These are phyloP conservation scores for Magnusiomyces suaveolens DNA, from an alignment of 1,139 yeast genomes.

Conservation along the genomic window DNA sequence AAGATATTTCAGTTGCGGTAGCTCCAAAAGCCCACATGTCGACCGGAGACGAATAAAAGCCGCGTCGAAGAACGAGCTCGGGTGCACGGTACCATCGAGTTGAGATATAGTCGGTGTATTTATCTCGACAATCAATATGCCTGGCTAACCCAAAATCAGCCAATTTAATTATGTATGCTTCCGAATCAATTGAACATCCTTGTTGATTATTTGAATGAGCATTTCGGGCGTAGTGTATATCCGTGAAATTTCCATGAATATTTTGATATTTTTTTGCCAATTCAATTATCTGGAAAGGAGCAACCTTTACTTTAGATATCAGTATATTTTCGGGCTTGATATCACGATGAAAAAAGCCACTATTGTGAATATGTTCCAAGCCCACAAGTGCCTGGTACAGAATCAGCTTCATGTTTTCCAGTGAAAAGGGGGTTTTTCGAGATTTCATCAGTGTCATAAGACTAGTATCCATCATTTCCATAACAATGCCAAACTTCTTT, in stretches of 20 bases:
- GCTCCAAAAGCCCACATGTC: conserved; percentile 95
- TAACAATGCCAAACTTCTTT: conserved; percentile 62
- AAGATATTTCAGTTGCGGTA: conserved; percentile 73
- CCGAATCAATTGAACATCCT: conserved; percentile 33
- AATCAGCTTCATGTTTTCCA: conserved; percentile 53
- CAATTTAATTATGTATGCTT: conserved; percentile 53
- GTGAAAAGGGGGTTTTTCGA: conserved; percentile 46
- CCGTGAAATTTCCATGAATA: no score
- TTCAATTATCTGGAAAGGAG: conserved; percentile 6
- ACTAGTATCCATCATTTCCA: conserved; percentile 84
- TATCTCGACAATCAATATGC: conserved; percentile 42
- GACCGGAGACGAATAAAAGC: conserved; percentile 59
- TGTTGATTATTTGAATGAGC: background rate
- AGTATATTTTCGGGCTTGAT: conserved; percentile 87
- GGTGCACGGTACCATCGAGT: conserved; percentile 97
- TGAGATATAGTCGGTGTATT: conserved; percentile 67
- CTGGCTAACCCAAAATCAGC: conserved; percentile 92
- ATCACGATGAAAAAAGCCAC: conserved; percentile 78
- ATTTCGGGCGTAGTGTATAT: no score
- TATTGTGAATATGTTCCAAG: conserved; percentile 67
- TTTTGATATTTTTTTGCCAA: no score
- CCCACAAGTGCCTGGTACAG: conserved; percentile 63
- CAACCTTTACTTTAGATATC: conserved; percentile 34
- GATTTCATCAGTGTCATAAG: conserved; percentile 44
- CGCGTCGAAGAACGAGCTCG: conserved; percentile 66